These are phyloP conservation scores for Aureococcus anophagefferens DNA, from an alignment of 108 stramenopile species.

Conservation along the genomic window DNA sequence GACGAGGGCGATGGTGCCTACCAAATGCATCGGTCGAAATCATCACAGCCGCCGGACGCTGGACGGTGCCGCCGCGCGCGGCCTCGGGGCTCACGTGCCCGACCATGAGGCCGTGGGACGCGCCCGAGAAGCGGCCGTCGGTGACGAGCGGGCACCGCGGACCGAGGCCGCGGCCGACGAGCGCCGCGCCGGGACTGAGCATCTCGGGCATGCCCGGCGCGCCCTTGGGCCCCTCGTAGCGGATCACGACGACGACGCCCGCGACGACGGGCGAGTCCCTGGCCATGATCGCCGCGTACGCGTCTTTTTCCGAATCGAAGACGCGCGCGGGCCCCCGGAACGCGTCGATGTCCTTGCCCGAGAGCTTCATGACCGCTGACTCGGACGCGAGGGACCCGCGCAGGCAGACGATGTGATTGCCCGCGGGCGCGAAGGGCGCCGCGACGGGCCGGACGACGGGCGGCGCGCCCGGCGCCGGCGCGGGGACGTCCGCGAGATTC, in stretches of 20 bases:
- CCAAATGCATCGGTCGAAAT: no score
- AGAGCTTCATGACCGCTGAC: constrained; percentile 49
- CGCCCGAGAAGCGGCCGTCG: constrained; percentile 26
- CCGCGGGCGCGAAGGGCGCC: constrained; percentile 23
- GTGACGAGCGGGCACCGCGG: constrained; percentile 38
- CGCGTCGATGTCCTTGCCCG: constrained; percentile 39
- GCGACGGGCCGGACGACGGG: constrained; percentile 38
- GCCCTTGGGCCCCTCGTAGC: constrained; percentile 49
- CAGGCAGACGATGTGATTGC: constrained; percentile 38
- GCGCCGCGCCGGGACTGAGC: constrained; percentile 36
- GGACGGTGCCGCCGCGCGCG: constrained; percentile 6
- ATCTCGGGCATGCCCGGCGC: constrained; percentile 52
- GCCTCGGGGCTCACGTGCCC: constrained; percentile 16
- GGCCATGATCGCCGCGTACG: constrained; percentile 32
- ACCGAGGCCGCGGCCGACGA: constrained; percentile 46
- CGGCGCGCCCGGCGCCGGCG: constrained; percentile 25
- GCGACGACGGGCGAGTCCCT: constrained; percentile 26
- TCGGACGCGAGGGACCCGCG: constrained; percentile 43
- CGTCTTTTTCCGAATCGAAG: constrained; percentile 42
- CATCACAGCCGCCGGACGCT: no score
- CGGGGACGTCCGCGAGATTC: constrained; percentile 39
- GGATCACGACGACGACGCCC: constrained; percentile 45
- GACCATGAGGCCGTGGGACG: constrained; percentile 18
- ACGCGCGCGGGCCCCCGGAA: constrained; percentile 24
- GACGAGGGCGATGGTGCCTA: constrained; percentile 19